Evolutionary conservation across 78 protist genomes (phyloP).

Genomic region (Emiliania huxleyi): DNA sequence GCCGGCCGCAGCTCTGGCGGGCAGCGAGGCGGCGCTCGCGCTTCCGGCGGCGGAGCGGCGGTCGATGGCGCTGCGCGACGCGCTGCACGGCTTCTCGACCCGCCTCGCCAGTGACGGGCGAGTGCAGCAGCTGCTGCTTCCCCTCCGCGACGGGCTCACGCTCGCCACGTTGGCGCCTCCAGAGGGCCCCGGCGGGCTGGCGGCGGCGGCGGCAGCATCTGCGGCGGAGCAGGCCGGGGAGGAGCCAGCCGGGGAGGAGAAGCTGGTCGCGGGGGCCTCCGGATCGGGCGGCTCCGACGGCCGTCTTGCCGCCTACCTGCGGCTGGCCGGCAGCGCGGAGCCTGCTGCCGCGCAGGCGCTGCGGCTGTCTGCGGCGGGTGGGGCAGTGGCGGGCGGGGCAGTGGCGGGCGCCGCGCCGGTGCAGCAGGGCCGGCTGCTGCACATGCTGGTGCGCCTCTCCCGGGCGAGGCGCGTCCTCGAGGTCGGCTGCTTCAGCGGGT

Average conservation of each 20-base stretch:
- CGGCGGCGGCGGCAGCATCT: background rate
- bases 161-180: background rate
- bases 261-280: background rate
- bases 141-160: conserved; percentile 20
- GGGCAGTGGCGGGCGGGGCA: background rate
- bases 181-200: background rate
- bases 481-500: background rate
- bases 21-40: background rate
- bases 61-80: background rate
- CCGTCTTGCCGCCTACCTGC: background rate
- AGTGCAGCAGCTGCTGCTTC: background rate
- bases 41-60: background rate
- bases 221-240: background rate
- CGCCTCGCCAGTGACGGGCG: background rate
- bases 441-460: background rate
- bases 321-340: background rate
- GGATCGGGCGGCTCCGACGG: background rate
- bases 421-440: background rate
- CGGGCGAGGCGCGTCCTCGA: background rate
- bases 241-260: background rate
- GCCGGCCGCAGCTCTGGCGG: background rate
- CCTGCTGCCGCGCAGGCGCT: background rate
- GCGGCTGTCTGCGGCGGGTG: background rate
- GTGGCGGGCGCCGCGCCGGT: no score
- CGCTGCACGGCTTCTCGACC: background rate